Evolutionary conservation across 1,284 basidiomycete species (phyloP).

Genomic region (Gomphus bonarii): DNA sequence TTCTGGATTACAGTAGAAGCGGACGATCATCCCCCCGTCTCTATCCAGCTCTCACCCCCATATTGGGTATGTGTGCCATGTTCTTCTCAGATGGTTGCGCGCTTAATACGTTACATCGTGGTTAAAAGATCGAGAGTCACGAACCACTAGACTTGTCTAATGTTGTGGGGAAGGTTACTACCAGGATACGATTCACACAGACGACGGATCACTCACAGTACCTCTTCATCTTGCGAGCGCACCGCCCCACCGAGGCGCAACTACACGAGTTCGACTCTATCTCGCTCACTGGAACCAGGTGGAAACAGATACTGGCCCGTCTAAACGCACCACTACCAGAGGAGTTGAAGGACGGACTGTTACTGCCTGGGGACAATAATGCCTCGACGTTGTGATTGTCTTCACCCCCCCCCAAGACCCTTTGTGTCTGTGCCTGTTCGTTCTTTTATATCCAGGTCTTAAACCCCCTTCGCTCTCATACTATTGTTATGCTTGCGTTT

Average conservation of each 20-base stretch:
- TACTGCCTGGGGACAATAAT: too few species aligned
- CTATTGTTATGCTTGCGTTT: too few species aligned
- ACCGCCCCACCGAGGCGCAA: conserved; percentile 2
- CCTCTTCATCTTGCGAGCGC: conserved; percentile 1
- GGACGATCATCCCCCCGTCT: neutral
- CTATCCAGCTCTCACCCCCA: neutral
- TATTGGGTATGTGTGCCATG: neutral
- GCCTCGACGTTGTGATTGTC: too few species aligned
- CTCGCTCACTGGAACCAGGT: neutral
- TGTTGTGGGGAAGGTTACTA: neutral
- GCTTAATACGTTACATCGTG: neutral
- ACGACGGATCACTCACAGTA: neutral
- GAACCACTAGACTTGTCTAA: conserved; percentile 3
- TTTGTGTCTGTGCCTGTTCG: too few species aligned
- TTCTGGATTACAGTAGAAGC: conserved; percentile 1
- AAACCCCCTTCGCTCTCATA: too few species aligned
- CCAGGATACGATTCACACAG: neutral
- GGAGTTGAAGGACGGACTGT: neutral
- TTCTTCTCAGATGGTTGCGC: neutral
- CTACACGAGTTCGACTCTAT: neutral
- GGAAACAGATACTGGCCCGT: neutral
- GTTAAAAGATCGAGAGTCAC: neutral
- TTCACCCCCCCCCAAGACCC: too few species aligned
- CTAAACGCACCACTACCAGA: neutral
- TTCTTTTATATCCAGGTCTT: too few species aligned